Evolutionary conservation across 805 yeast species (phyloP), one percentile per base, ranked within the genome.

Genomic region (Barnettozyma siamensis): DNA sequence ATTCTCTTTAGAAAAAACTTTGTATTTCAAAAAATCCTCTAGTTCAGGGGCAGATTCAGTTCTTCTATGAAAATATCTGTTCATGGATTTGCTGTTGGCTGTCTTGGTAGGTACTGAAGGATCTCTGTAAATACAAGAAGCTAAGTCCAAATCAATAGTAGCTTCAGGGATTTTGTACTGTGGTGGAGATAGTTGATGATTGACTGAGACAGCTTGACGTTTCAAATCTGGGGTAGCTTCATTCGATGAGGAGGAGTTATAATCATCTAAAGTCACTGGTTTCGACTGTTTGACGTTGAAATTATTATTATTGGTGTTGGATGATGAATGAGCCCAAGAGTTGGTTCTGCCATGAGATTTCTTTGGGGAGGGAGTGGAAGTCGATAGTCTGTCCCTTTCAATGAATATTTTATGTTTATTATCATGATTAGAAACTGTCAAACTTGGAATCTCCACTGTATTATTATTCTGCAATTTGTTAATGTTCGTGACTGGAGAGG

Each of bases 21-120:
- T 50, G 37, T 48, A 44, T 42, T 50, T 48, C 32, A 48, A 37
- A 42, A 62, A 58, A 40, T 64, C 64, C 29, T 69, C 64, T 38
- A 70, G 62, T 26, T 75, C 78, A 7, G 80, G 80, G 0, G 81
- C 80, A 31, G 77, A 70, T 54, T 75, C 81, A 1, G 78, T 64
- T 43, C 80, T 64, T 50, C 78, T 65, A 53, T 75, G 80, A 6
- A 60, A 47, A 37, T 53, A 45, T 56, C 57, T 46, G 47, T 56
- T 44, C 60, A 24, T 11, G 16, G 63, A 60, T 5, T 45, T 41
- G 2, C 32, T 24, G 13, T 5, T 17, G 4, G 40, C 38, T 11
- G 40, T 48, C 11, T 42, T 40, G 3, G 29, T 28, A 7, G 40
- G 37, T 5, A 43, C 18, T 15, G 54, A 43, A 9, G 64, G 64